Conservation (phyloP, 2,329 filamentous ascomycete species). For the Pleoardoris graminearum region DNA sequence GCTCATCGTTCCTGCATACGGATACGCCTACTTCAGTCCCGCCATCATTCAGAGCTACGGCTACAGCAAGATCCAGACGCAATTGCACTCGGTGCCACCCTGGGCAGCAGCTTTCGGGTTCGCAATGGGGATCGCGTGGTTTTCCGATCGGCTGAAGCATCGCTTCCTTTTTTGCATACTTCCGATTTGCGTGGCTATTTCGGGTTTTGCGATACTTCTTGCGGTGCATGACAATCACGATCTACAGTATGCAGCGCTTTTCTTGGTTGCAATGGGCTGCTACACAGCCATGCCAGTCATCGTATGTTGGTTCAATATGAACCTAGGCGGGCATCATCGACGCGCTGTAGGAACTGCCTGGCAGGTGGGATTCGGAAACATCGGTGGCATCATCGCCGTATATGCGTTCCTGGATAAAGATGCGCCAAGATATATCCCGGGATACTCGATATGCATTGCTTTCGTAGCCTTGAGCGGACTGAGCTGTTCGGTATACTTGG, state of each 20-base stretch:
- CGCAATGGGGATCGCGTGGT: constrained; percentile 71
- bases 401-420: constrained; percentile 60
- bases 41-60: constrained; percentile 55
- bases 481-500: constrained; percentile 63
- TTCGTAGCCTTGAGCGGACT: constrained; percentile 71
- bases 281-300: constrained; percentile 91
- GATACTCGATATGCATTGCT: constrained; percentile 75
- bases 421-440: constrained; percentile 68
- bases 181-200: constrained; percentile 69
- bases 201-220: constrained; percentile 76
- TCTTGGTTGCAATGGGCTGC: constrained; percentile 76
- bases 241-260: constrained; percentile 77
- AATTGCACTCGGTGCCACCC: constrained; percentile 59
- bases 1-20: constrained; percentile 46
- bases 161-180: constrained; percentile 74
- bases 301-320: constrained; percentile 61
- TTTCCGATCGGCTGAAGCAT: constrained; percentile 73
- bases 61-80: constrained; percentile 58
- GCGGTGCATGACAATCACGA: constrained; percentile 67
- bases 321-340: constrained; percentile 56
- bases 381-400: constrained; percentile 57
- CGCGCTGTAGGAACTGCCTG: constrained; percentile 54
- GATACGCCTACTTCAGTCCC: constrained; percentile 54
- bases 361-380: constrained; percentile 56
- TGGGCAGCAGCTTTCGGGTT: constrained; percentile 78